Percentiles rank a stretch among this genome's conserved stretches.
These are phyloP conservation scores for Jacaranda copaia DNA, from an alignment of 257 asterid genomes.

Conservation along the genomic window DNA sequence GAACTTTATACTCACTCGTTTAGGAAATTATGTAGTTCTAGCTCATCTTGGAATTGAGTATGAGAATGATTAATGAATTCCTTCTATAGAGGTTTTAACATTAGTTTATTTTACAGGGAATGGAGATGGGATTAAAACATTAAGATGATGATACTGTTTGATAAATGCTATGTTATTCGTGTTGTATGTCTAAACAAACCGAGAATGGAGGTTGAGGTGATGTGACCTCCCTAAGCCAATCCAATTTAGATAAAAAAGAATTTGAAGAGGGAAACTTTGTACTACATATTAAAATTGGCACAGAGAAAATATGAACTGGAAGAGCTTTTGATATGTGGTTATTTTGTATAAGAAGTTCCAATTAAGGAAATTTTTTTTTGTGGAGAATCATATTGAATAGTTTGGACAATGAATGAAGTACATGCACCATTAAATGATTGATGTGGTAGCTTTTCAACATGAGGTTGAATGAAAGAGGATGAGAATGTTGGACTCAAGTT, in stretches of 20 bases:
- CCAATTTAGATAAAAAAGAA: not conserved
- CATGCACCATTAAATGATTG: not conserved
- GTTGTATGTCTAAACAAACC: not conserved
- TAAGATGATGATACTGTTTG: not conserved
- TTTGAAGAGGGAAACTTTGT: not conserved
- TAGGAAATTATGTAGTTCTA: conserved; percentile 6
- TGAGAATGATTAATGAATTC: not conserved
- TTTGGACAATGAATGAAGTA: not conserved
- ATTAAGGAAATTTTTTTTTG: not conserved
- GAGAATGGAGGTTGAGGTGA: not conserved
- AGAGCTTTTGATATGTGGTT: not conserved
- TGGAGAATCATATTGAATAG: not conserved
- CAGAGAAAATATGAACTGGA: not conserved
- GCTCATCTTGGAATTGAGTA: conserved; percentile 17
- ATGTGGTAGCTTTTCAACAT: not conserved
- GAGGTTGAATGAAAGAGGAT: conserved; percentile 3
- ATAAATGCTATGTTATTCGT: conserved; percentile 15
- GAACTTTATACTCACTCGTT: conserved; percentile 1
- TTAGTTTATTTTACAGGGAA: not conserved
- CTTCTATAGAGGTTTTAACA: not conserved
- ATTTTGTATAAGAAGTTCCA: not conserved
- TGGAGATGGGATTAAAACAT: too few species aligned
- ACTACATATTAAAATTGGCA: not conserved
- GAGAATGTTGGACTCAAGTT: conserved; percentile 11
- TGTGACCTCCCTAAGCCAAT: not conserved